Conservation (phyloP, 148 eudicot genomes). For the Suaeda aralocaspica region DNA sequence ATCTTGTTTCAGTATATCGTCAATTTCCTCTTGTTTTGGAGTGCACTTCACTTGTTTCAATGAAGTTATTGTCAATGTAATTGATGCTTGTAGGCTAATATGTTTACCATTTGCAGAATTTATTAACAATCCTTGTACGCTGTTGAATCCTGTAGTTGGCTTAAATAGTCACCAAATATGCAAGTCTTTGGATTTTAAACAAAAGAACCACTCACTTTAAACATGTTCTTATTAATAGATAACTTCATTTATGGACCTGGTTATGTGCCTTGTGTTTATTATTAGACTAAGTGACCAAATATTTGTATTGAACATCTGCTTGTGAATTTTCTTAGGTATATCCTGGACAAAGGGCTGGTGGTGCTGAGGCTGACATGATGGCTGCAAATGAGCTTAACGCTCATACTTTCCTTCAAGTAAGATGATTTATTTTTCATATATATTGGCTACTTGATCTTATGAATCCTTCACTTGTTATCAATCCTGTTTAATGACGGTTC, state of each 20-base stretch:
- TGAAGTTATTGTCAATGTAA: not conserved
- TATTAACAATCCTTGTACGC: too few relatives aligned
- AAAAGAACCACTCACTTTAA: not conserved
- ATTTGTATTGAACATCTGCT: not conserved
- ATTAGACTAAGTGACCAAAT: not conserved
- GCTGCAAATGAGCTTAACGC: constrained; percentile 90
- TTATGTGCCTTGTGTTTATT: not conserved
- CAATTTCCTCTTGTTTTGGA: not conserved
- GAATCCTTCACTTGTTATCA: not conserved
- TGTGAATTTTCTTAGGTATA: constrained; percentile 51
- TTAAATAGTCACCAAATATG: not conserved
- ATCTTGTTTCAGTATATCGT: not conserved
- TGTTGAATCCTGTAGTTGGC: not conserved
- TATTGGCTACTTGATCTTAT: not conserved
- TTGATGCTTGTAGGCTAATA: not conserved
- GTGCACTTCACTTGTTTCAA: not conserved
- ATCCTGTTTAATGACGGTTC: not conserved
- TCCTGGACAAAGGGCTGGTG: constrained; percentile 88
- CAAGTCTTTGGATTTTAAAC: not conserved
- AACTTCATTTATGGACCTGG: not conserved
- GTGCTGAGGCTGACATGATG: constrained; percentile 92
- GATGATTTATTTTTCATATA: not conserved
- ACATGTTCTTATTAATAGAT: not conserved
- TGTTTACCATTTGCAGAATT: not conserved
- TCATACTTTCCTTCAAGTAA: constrained; percentile 76